These are phyloP conservation scores for Cyberlindnera nakhonratchasimensis DNA, from an alignment of 805 yeast species.

Conservation along the genomic window DNA sequence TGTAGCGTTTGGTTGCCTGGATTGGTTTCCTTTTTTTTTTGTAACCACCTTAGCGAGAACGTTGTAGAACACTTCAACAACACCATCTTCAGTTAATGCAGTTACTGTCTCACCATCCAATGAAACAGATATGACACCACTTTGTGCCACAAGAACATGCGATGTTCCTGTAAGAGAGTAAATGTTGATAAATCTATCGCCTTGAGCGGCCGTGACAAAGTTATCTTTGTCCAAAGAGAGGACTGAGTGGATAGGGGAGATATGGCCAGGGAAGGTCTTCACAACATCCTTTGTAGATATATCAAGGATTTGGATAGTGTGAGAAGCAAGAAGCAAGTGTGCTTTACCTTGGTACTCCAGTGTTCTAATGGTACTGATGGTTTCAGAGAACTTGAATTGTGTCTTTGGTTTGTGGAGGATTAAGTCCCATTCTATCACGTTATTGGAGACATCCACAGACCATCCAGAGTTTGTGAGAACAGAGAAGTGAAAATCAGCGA, in stretches of 20 bases:
- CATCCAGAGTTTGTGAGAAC: slow-evolving; percentile 44
- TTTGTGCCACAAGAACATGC: slow-evolving; percentile 69
- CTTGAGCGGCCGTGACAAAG: slow-evolving; percentile 68
- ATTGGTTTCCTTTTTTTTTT: slow-evolving; percentile 48
- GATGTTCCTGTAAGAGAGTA: slow-evolving; percentile 44
- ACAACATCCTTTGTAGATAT: slow-evolving; percentile 36
- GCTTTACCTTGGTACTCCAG: slow-evolving; percentile 28
- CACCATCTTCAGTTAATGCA: slow-evolving; percentile 72
- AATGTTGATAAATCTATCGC: slow-evolving; percentile 79
- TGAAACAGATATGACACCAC: slow-evolving; percentile 50
- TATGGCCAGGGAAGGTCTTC: slow-evolving; percentile 70
- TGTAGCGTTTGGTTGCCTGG: slow-evolving; percentile 47
- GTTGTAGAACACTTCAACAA: slow-evolving; percentile 64
- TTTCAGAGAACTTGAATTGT: slow-evolving; percentile 38
- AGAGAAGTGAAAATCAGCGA: slow-evolving; percentile 48
- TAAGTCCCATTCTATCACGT: slow-evolving; percentile 60
- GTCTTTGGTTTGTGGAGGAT: slow-evolving; percentile 38
- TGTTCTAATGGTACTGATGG: slow-evolving; percentile 31
- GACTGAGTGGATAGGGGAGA: slow-evolving; percentile 58
- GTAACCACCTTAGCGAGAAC: slow-evolving; percentile 39
- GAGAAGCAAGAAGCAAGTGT: slow-evolving; percentile 62
- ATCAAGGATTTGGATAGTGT: slow-evolving; percentile 56
- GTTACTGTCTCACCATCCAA: slow-evolving; percentile 39
- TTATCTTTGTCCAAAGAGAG: slow-evolving; percentile 36
- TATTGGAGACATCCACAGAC: slow-evolving; percentile 58